These are phyloP conservation scores for Ustilago sp. DNA, from an alignment of 1,284 basidiomycete species.

Conservation along the genomic window DNA sequence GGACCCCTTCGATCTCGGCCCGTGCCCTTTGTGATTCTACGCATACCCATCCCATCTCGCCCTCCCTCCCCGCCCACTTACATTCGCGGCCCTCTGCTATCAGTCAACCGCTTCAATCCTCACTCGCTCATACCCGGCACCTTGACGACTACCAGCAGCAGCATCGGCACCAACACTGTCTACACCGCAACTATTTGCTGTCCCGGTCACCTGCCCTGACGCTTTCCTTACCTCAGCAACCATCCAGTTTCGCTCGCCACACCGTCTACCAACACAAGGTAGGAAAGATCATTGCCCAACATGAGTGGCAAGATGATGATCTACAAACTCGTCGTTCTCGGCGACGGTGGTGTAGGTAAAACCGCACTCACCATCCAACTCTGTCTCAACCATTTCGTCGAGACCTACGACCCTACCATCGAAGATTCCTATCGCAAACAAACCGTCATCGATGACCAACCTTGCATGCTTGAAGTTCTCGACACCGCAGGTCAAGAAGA, in stretches of 20 bases:
- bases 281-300: conserved; percentile 12
- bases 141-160: background rate
- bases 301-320: conserved; percentile 61
- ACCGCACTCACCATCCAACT: conserved; percentile 86
- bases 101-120: background rate
- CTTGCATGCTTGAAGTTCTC: conserved; percentile 79
- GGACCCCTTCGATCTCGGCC: conserved; percentile 6
- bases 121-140: too few relatives aligned
- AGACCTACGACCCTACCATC: conserved; percentile 69
- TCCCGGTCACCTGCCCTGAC: background rate
- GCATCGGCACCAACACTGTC: background rate
- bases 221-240: background rate
- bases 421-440: conserved; percentile 71
- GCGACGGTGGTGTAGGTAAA: conserved; percentile 98
- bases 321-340: conserved; percentile 92
- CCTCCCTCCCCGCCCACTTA: background rate
- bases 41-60: background rate
- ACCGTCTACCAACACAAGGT: background rate
- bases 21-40: background rate
- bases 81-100: background rate
- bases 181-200: background rate
- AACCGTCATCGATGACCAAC: conserved; percentile 70
- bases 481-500: conserved; percentile 87
- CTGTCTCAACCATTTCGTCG: conserved; percentile 65
- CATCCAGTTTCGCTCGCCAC: background rate